Percentiles rank a stretch among this genome's conserved stretches.
Conservation (phyloP, 2,329 filamentous ascomycete genomes). For the Cladophialophora carrionii region DNA sequence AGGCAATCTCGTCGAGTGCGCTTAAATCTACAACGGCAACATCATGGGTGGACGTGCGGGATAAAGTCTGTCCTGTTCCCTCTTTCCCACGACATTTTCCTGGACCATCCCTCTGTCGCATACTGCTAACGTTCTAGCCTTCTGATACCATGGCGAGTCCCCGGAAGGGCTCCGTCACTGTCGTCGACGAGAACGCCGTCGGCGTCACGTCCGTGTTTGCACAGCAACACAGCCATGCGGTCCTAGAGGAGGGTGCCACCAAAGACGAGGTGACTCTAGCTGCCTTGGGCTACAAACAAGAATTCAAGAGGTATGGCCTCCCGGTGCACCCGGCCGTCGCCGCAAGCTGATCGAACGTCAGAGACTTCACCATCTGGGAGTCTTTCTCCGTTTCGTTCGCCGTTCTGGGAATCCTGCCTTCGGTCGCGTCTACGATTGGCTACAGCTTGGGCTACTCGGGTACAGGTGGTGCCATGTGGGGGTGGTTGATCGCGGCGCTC, state of each 20-base stretch:
- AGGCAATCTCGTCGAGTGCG: slow-evolving; percentile 5
- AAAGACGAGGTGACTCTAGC: slow-evolving; percentile 49
- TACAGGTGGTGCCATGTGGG: slow-evolving; percentile 41
- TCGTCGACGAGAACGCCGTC: slow-evolving; percentile 28
- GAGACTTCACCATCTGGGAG: slow-evolving; percentile 42
- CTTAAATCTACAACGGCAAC: slow-evolving; percentile 3
- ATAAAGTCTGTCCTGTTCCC: slow-evolving; percentile 9
- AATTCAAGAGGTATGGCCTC: slow-evolving; percentile 38
- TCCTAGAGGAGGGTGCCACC: slow-evolving; percentile 38
- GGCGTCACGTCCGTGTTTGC: slow-evolving; percentile 36
- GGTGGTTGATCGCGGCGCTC: slow-evolving; percentile 43
- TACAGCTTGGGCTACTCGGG: slow-evolving; percentile 45
- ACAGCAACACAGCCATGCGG: slow-evolving; percentile 30
- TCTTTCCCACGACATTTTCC: too few relatives aligned
- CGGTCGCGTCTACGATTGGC: slow-evolving; percentile 45
- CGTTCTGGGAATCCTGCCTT: slow-evolving; percentile 46
- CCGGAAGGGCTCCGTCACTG: slow-evolving; percentile 27
- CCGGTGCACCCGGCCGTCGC: background rate
- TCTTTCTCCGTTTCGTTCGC: slow-evolving; percentile 46
- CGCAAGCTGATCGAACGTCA: slow-evolving; percentile 20
- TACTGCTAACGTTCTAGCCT: background rate
- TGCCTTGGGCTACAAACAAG: slow-evolving; percentile 47
- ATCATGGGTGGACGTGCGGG: background rate
- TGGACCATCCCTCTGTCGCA: background rate
- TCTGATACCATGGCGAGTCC: slow-evolving; percentile 18